These are phyloP conservation scores for Vachellia collinsii DNA, from an alignment of 306 rosid genomes.

Conservation along the genomic window DNA sequence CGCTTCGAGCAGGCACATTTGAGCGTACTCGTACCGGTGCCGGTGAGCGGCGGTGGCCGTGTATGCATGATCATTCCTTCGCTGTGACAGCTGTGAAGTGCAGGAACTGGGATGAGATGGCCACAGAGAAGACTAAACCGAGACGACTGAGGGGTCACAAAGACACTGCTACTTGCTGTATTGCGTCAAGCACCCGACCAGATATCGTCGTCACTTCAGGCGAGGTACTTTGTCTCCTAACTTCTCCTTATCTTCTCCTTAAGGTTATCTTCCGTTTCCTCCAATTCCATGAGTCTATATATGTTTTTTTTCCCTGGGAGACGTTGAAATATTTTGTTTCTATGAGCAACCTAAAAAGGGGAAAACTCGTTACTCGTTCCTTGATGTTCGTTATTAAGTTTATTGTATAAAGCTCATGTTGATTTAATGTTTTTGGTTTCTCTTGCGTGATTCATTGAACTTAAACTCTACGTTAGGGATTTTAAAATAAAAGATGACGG, in stretches of 20 bases:
- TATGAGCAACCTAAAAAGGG: background rate
- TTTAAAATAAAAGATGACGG: background rate
- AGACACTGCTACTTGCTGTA: slow-evolving; percentile 71
- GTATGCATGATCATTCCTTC: too few relatives aligned
- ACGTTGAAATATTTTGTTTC: background rate
- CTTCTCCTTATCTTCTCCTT: background rate
- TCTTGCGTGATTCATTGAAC: background rate
- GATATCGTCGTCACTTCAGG: slow-evolving; percentile 74
- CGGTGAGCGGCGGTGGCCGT: background rate
- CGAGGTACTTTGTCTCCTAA: slow-evolving; percentile 51
- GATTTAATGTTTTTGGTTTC: background rate
- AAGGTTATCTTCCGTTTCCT: background rate
- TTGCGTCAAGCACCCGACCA: slow-evolving; percentile 67
- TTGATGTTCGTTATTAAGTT: background rate
- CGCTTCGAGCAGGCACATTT: background rate
- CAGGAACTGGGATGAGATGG: background rate
- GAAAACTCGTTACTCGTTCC: background rate
- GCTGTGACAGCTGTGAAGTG: background rate
- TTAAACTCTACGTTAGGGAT: background rate
- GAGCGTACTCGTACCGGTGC: background rate
- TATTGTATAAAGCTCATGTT: too few relatives aligned
- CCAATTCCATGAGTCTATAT: background rate
- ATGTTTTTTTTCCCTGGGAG: background rate
- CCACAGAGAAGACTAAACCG: slow-evolving; percentile 30
- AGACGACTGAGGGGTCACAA: slow-evolving; percentile 79